These are phyloP conservation scores for Oxytropis ochrocephala DNA, from an alignment of 306 rosid species.

Conservation along the genomic window DNA sequence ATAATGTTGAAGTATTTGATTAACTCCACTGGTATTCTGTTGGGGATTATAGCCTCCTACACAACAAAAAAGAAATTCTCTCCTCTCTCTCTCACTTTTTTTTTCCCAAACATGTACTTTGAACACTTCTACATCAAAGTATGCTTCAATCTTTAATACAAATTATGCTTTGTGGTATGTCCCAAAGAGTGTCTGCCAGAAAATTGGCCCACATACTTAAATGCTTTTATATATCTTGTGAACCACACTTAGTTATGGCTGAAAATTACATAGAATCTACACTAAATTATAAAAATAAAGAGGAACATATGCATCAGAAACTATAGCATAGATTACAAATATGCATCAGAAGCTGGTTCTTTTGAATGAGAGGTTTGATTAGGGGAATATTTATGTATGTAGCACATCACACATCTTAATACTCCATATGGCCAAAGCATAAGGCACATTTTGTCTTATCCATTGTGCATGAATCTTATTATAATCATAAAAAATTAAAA, in stretches of 20 bases:
- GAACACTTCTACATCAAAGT: conserved; percentile 24
- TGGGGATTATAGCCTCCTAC: conserved; percentile 9
- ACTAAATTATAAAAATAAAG: not conserved
- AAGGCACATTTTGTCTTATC: conserved; percentile 61
- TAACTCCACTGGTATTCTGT: not conserved
- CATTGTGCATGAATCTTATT: conserved; percentile 47
- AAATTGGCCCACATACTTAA: conserved; percentile 34
- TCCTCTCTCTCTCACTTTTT: conserved; percentile 15
- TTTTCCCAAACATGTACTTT: conserved; percentile 20
- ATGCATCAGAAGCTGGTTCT: conserved; percentile 55
- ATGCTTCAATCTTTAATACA: conserved; percentile 24
- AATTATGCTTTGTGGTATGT: conserved; percentile 19
- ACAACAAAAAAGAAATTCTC: not conserved
- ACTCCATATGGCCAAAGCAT: conserved; percentile 36
- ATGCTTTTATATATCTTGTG: conserved; percentile 33
- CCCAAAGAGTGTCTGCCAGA: conserved; percentile 23
- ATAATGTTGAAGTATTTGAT: not conserved
- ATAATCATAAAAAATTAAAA: conserved; percentile 26
- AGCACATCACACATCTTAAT: conserved; percentile 24
- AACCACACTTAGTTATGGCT: conserved; percentile 36
- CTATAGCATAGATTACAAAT: conserved; percentile 12
- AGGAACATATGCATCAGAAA: conserved; percentile 15
- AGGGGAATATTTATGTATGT: conserved; percentile 32
- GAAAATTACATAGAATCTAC: conserved; percentile 20
- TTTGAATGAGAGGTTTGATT: conserved; percentile 28